Evolutionary conservation across 805 yeast species (phyloP).

Genomic region (Saccharomycopsis sp.): DNA sequence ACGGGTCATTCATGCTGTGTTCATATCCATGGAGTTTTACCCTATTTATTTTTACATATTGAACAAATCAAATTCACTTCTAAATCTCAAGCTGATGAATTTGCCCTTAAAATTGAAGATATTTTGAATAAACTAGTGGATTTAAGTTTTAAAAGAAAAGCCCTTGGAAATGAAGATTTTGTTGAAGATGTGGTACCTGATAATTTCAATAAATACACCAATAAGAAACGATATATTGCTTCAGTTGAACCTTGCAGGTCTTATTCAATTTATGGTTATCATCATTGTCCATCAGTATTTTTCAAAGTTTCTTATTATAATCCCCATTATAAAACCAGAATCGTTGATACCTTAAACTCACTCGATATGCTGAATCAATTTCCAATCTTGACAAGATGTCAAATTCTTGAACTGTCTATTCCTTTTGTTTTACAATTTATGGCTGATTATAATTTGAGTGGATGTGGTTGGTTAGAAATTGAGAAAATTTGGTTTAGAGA

Average conservation of each 20-base stretch:
- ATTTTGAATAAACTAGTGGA: too few species aligned
- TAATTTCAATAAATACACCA: background rate
- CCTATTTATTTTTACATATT: too few species aligned
- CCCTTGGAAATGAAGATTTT: constrained; percentile 11
- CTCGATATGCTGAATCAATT: constrained; percentile 33
- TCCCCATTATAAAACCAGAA: constrained; percentile 46
- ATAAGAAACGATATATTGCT: constrained; percentile 36
- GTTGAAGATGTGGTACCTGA: constrained; percentile 3
- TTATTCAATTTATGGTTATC: constrained; percentile 77
- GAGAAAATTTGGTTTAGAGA: constrained; percentile 40
- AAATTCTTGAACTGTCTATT: constrained; percentile 71
- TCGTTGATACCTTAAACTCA: too few species aligned
- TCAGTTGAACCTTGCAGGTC: constrained; percentile 60
- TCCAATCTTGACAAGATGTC: constrained; percentile 18
- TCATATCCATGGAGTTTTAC: constrained; percentile 79
- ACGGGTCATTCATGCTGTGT: constrained; percentile 49
- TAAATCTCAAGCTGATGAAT: too few species aligned
- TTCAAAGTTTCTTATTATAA: constrained; percentile 60
- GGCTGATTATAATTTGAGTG: constrained; percentile 73
- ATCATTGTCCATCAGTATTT: constrained; percentile 50
- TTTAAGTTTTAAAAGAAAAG: too few species aligned
- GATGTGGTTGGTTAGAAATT: constrained; percentile 68
- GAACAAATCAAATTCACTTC: too few species aligned
- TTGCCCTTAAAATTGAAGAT: too few species aligned
- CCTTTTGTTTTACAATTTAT: constrained; percentile 70